These are phyloP conservation scores for Alternaria viburni DNA, from an alignment of 2,329 filamentous ascomycete species.

Conservation along the genomic window DNA sequence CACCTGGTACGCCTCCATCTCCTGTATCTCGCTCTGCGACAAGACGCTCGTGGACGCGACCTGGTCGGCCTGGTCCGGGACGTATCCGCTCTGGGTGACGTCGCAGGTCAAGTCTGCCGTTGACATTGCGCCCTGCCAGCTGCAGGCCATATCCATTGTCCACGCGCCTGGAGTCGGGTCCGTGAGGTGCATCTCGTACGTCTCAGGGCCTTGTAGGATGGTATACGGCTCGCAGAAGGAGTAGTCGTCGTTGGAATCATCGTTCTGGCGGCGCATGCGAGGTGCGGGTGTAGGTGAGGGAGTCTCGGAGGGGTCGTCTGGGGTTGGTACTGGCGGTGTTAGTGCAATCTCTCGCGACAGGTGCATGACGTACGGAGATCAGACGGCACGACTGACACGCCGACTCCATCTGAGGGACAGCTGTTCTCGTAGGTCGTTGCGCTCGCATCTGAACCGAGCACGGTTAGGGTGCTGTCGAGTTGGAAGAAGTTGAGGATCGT, in stretches of 20 bases:
- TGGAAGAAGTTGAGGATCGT: conserved; percentile 23
- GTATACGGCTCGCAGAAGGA: conserved; percentile 28
- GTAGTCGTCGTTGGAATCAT: conserved; percentile 1
- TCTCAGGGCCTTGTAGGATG: conserved; percentile 32
- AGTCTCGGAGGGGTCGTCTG: background rate
- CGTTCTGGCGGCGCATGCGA: conserved; percentile 24
- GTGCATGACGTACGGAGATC: background rate
- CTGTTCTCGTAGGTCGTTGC: conserved; percentile 31
- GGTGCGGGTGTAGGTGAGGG: conserved; percentile 25
- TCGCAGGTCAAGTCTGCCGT: conserved; percentile 32
- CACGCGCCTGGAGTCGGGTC: conserved; percentile 25
- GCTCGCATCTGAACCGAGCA: conserved; percentile 25
- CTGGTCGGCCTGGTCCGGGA: background rate
- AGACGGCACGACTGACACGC: conserved; percentile 16
- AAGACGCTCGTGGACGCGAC: background rate
- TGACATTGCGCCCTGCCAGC: conserved; percentile 28
- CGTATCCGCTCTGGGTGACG: conserved; percentile 16
- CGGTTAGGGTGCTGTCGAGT: conserved; percentile 21
- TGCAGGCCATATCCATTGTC: conserved; percentile 29
- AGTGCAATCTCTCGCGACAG: background rate
- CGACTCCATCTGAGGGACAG: conserved; percentile 17
- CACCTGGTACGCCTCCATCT: conserved; percentile 7
- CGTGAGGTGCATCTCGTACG: conserved; percentile 26
- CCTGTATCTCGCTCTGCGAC: conserved; percentile 15
- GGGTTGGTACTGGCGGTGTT: background rate